Evolutionary conservation across 2,329 filamentous ascomycete species (phyloP), one percentile per base, ranked within the genome.

Genomic region (Diaporthe vexans): DNA sequence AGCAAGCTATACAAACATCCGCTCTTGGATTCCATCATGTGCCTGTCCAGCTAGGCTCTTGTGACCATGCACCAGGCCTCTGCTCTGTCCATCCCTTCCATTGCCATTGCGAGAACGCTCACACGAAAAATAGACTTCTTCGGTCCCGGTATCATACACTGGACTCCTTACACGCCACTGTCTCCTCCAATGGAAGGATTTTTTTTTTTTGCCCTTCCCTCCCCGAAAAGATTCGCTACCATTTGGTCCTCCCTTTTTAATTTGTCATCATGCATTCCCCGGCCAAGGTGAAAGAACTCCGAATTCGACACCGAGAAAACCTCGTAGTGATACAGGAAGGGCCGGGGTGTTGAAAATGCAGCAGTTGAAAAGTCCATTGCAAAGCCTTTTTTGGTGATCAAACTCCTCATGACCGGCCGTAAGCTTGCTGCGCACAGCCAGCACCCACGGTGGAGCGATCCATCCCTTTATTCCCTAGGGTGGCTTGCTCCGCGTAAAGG

Each of bases 401-500:
- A 67, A 65, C 73, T 67, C 73, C 73, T 33, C 43, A 63, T 59
- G 26, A 37, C 70, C 57, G 33, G 63, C 63, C 73, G 67, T 61
- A 29, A 19, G 52, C 26, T 57, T 58, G 67, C 40, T 57, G 51
- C 46, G 51, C 37, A 40, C n/a, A 68, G 70, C 61, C 40, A 67
- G 74, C 69, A 67, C 63, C 48, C 63, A 68, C 65, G 73, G 73
- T 72, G 73, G 73, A 74, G 68, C 70, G 73, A 74, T 76, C 75
- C 69, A 58, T 72, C 75, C 73, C 68, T 73, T 77, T 74, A 74
- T 73, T 73, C 76, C 78, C 78, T 78, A 80, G 56, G 72, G 46
- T 74, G 63, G 75, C 72, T 76, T 76, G 75, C 61, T 76, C 79
- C 78, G 77, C 76, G 51, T 77, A 79, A 79, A 57, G 54, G 67